phyloP scores from a whole-genome alignment of 202 grass and related monocot species.

The Schoenoplectus tabernaemontani region DNA sequence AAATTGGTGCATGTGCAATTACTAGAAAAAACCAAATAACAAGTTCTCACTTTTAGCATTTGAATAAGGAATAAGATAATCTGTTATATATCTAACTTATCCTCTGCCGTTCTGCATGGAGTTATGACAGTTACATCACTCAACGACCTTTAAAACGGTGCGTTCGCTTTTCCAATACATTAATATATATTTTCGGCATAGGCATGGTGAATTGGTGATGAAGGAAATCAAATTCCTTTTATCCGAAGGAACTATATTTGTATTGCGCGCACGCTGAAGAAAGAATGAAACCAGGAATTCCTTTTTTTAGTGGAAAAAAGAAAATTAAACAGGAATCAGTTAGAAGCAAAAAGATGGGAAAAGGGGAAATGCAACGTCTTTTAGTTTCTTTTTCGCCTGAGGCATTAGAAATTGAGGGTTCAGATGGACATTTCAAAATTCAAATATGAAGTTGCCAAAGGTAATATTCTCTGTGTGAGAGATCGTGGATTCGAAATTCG shows the following conservation, averaged over 20 bases:
- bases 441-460: background rate
- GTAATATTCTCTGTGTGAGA: no score
- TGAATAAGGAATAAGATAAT: background rate
- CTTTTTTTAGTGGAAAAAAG: no score
- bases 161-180: background rate
- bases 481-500: no score
- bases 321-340: background rate
- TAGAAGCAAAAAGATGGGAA: background rate
- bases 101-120: background rate
- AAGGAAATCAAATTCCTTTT: background rate
- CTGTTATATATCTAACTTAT: background rate
- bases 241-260: background rate
- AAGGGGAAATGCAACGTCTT: background rate
- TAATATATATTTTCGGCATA: background rate
- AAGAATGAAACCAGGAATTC: no score
- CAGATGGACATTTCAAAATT: background rate
- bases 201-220: background rate
- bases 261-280: background rate
- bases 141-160: background rate
- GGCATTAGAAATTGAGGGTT: background rate
- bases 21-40: background rate
- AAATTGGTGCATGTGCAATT: constrained; percentile 1
- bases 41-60: background rate
- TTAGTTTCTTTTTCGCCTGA: background rate
- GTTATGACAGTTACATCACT: constrained; percentile 1